Conservation (phyloP, 495 filamentous ascomycete species). For the Tricharina praecox region DNA sequence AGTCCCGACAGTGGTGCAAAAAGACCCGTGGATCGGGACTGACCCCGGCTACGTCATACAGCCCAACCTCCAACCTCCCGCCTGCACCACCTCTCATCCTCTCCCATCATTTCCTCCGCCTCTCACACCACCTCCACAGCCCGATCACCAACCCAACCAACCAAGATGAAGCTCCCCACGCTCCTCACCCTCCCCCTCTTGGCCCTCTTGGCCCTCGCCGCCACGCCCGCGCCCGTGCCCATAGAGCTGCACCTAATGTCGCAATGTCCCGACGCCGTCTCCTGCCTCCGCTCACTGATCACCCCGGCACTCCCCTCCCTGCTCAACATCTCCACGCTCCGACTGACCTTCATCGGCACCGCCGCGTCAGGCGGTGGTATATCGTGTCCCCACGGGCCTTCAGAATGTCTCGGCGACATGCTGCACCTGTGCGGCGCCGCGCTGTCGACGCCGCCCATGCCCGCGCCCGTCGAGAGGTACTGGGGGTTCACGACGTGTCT, state of each 20-base stretch:
- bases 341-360: slow-evolving; percentile 67
- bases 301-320: slow-evolving; percentile 87
- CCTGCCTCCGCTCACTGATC: slow-evolving; percentile 59
- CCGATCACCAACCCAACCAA: background rate
- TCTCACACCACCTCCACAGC: background rate
- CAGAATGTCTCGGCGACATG: slow-evolving; percentile 88
- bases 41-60: too few relatives aligned
- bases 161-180: background rate
- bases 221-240: slow-evolving; percentile 36
- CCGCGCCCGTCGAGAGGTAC: slow-evolving; percentile 61
- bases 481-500: slow-evolving; percentile 87
- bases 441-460: slow-evolving; percentile 36
- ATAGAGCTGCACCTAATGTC: slow-evolving; percentile 88
- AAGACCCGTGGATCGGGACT: too few relatives aligned
- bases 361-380: slow-evolving; percentile 40
- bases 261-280: slow-evolving; percentile 78
- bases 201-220: background rate
- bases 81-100: too few relatives aligned
- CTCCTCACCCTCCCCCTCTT: background rate
- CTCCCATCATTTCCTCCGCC: background rate
- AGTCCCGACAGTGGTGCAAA: too few relatives aligned
- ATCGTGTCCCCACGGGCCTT: slow-evolving; percentile 71
- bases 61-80: too few relatives aligned
- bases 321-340: slow-evolving; percentile 59
- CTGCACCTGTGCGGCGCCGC: slow-evolving; percentile 76